A percentile compares a stretch with the other conserved stretches of the same genome.
Conservation (phyloP, 768 basidiomycete species). For the Mycena pura region DNA sequence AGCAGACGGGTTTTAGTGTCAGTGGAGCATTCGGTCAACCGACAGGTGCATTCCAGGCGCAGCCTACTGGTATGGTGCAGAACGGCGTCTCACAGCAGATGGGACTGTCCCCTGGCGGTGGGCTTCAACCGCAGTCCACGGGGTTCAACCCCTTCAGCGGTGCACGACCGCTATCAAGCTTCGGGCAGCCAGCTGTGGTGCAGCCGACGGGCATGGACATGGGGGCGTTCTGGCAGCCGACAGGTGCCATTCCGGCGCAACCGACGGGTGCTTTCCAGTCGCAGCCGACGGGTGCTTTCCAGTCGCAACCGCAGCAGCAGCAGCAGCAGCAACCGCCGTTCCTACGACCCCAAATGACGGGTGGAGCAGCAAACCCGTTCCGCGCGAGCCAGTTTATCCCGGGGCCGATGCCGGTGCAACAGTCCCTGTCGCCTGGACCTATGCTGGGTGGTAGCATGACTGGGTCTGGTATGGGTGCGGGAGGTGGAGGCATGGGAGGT, state of each 20-base stretch:
- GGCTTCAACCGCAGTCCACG: slow-evolving; percentile 62
- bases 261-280: slow-evolving; percentile 50
- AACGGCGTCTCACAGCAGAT: slow-evolving; percentile 18
- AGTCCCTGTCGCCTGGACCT: slow-evolving; percentile 6
- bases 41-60: slow-evolving; percentile 31
- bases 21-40: slow-evolving; percentile 41
- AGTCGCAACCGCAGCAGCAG: slow-evolving; percentile 38
- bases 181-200: slow-evolving; percentile 16
- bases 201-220: slow-evolving; percentile 22
- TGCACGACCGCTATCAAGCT: slow-evolving; percentile 19
- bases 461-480: not conserved
- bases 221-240: slow-evolving; percentile 18
- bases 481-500: not conserved
- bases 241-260: not conserved
- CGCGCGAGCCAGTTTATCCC: slow-evolving; percentile 38
- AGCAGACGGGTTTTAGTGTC: slow-evolving; percentile 28
- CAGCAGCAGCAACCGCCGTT: slow-evolving; percentile 28
- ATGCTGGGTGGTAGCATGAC: not conserved
- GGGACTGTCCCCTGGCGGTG: slow-evolving; percentile 29
- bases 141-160: slow-evolving; percentile 41
- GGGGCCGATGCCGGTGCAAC: slow-evolving; percentile 6
- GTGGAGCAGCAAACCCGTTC: slow-evolving; percentile 41
- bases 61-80: slow-evolving; percentile 31
- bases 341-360: slow-evolving; percentile 46
- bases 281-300: slow-evolving; percentile 51